phyloP scores from a whole-genome alignment of 2,329 filamentous ascomycete species.

The Sclerotinia subarctica region DNA sequence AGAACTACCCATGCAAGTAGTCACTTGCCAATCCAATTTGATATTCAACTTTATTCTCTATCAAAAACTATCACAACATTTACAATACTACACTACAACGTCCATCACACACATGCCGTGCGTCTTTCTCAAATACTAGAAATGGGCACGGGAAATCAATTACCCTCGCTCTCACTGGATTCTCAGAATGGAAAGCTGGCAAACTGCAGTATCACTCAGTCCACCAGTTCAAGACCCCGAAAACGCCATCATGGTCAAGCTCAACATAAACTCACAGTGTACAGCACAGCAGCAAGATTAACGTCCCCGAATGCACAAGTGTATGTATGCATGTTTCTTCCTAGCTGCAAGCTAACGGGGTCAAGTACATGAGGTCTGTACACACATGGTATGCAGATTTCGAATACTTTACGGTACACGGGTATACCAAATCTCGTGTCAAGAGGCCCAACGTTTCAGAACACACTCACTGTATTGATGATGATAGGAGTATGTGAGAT shows the following conservation, averaged over 20 bases:
- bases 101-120: background rate
- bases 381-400: background rate
- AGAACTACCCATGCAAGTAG: conserved; percentile 18
- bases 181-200: conserved; percentile 11
- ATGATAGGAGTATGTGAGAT: background rate
- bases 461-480: background rate
- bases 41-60: conserved; percentile 7
- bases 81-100: background rate
- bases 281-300: conserved; percentile 16
- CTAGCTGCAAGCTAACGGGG: conserved; percentile 12
- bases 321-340: conserved; percentile 9
- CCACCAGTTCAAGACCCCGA: conserved; percentile 12
- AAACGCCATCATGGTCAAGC: conserved; percentile 18
- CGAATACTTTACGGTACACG: background rate
- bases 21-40: conserved; percentile 18
- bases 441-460: conserved; percentile 8
- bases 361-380: background rate
- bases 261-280: conserved; percentile 5
- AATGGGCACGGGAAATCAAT: conserved; percentile 4
- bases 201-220: conserved; percentile 2
- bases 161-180: background rate
- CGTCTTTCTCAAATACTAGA: background rate
- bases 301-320: conserved; percentile 16
- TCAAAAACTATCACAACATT: conserved; percentile 1
- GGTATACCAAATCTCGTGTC: background rate